These are phyloP conservation scores for Psilocybe cyanescens DNA, from an alignment of 768 basidiomycete genomes.

Conservation along the genomic window DNA sequence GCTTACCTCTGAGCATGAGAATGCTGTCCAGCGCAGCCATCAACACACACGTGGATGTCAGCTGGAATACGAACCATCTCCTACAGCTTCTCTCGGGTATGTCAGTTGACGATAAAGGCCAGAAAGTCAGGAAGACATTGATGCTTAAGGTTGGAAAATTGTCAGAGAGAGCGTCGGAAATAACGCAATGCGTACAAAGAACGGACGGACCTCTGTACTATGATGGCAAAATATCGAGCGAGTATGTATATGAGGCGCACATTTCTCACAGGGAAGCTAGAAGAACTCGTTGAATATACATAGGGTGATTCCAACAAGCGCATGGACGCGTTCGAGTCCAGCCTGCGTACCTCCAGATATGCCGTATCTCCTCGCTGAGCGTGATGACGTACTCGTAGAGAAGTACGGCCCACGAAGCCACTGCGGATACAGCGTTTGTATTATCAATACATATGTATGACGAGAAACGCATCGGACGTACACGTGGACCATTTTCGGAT, in stretches of 20 bases:
- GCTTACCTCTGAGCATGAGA: constrained; percentile 17
- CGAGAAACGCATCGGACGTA: background rate
- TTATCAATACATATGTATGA: no score
- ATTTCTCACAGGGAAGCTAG: background rate
- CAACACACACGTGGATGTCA: constrained; percentile 2
- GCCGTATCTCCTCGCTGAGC: background rate
- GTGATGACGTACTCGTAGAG: constrained; percentile 4
- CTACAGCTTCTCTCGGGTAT: constrained; percentile 5
- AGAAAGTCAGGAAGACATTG: constrained; percentile 13
- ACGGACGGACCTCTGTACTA: background rate
- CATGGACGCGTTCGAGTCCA: no score
- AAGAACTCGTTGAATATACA: background rate
- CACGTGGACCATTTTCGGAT: background rate
- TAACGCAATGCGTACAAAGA: background rate
- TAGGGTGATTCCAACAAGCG: no score
- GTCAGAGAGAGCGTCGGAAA: no score
- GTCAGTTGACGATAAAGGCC: background rate
- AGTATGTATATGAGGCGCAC: background rate
- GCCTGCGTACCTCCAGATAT: constrained; percentile 7
- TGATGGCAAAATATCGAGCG: background rate
- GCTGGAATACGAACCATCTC: constrained; percentile 10
- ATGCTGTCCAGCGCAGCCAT: constrained; percentile 15
- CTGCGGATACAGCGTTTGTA: background rate
- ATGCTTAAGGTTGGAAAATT: background rate
- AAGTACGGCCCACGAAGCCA: background rate